phyloP scores from a whole-genome alignment of 768 basidiomycete genomes.

The Tephrocybe rancida region DNA sequence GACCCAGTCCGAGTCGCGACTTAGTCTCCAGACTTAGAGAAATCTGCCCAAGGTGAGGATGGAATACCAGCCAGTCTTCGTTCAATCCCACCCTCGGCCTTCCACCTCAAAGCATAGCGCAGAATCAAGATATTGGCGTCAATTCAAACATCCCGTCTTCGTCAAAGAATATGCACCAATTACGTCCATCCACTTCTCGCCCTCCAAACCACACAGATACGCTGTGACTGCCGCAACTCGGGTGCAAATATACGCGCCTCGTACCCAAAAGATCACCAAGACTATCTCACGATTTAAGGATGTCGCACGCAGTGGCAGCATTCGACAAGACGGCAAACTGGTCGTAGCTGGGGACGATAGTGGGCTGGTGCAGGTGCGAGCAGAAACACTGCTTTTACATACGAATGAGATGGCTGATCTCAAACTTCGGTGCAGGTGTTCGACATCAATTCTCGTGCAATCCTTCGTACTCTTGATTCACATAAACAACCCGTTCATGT shows the following conservation, averaged over 20 bases:
- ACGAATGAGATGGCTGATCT: background rate
- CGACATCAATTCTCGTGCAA: constrained; percentile 91
- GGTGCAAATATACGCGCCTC: constrained; percentile 93
- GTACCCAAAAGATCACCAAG: constrained; percentile 95
- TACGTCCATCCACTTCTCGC: constrained; percentile 91
- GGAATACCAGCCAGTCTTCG: constrained; percentile 82
- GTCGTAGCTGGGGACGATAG: constrained; percentile 95
- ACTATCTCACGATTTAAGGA: constrained; percentile 98
- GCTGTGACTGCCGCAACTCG: constrained; percentile 94
- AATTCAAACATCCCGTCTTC: constrained; percentile 89
- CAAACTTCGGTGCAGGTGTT: constrained; percentile 62
- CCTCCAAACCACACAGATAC: constrained; percentile 87
- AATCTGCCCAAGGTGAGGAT: no score
- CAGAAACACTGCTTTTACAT: constrained; percentile 11
- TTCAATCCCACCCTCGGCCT: constrained; percentile 61
- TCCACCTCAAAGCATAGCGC: constrained; percentile 59
- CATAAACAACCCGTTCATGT: constrained; percentile 98
- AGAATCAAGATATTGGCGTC: constrained; percentile 86
- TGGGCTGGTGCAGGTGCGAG: constrained; percentile 75
- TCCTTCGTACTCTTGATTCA: constrained; percentile 87
- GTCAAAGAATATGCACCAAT: constrained; percentile 97
- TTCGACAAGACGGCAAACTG: constrained; percentile 92
- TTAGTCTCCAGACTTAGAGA: no score
- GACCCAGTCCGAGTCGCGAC: no score
- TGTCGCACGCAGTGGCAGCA: constrained; percentile 85